A percentile compares a stretch with the other conserved stretches of the same genome.
phyloP scores from a whole-genome alignment of 331 rosid genomes.

The Telfairia occidentalis region DNA sequence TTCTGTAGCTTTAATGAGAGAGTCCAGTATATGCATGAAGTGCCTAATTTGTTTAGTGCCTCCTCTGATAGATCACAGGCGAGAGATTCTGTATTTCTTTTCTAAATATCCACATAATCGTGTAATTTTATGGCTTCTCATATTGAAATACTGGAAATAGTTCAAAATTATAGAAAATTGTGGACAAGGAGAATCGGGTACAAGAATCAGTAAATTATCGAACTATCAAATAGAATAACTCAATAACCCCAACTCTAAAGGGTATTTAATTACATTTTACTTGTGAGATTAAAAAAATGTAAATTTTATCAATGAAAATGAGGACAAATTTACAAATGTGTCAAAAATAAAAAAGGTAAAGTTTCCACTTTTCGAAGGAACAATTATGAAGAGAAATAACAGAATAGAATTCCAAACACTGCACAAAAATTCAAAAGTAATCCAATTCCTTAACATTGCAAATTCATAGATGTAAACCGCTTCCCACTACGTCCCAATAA shows the following conservation, averaged over 20 bases:
- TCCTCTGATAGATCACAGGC: neutral
- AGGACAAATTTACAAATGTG: neutral
- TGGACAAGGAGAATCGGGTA: neutral
- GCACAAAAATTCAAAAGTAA: neutral
- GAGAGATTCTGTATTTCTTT: neutral
- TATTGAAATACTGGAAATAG: neutral
- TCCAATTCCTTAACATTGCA: neutral
- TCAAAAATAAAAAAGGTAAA: neutral
- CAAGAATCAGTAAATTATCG: neutral
- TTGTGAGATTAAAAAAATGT: neutral
- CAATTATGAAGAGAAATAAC: neutral
- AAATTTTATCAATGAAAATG: neutral
- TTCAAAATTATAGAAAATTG: neutral
- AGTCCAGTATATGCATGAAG: neutral
- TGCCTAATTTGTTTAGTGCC: neutral
- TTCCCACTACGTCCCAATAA: neutral
- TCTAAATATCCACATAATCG: neutral
- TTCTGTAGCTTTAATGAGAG: neutral
- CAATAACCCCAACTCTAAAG: neutral
- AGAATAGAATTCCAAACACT: neutral
- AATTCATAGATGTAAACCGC: neutral
- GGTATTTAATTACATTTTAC: neutral
- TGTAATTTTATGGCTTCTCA: neutral
- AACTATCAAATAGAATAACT: neutral
- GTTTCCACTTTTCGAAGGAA: neutral